A percentile compares a stretch with the other conserved stretches of the same genome.
These are phyloP conservation scores for Heterobasidion parviporum DNA, from an alignment of 1,284 basidiomycete genomes.

Conservation along the genomic window DNA sequence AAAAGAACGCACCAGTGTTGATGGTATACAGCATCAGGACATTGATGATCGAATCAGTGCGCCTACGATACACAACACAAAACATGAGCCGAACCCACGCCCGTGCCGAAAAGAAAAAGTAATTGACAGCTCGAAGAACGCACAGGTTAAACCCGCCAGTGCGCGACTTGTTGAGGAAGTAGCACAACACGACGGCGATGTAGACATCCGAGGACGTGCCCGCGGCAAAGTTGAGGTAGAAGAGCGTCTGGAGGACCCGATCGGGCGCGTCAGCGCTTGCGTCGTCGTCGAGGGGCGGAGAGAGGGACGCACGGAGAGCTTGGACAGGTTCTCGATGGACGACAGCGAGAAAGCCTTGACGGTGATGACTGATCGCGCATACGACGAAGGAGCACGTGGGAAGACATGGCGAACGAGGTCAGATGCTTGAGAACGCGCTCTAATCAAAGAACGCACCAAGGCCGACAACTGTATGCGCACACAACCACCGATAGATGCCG, in stretches of 20 bases:
- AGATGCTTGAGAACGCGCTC: neutral
- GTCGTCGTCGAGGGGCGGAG: neutral
- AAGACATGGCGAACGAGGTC: constrained; percentile 14
- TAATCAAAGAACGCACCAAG: constrained; percentile 11
- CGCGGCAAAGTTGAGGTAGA: constrained; percentile 19
- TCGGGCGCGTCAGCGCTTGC: neutral
- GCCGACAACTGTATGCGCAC: constrained; percentile 10
- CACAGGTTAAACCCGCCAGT: constrained; percentile 27
- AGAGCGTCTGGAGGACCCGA: constrained; percentile 11
- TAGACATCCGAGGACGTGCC: constrained; percentile 22
- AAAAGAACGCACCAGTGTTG: constrained; percentile 22
- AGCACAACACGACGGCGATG: constrained; percentile 25
- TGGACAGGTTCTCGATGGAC: neutral
- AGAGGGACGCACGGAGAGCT: neutral
- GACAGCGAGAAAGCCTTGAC: neutral
- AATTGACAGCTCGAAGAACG: neutral
- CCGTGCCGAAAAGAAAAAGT: constrained; percentile 5
- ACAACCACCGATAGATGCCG: neutral
- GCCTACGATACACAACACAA: neutral
- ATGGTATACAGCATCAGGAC: constrained; percentile 28
- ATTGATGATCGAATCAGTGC: constrained; percentile 28
- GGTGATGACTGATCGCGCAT: neutral
- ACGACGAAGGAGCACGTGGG: neutral
- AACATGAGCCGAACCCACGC: neutral
- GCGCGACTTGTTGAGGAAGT: constrained; percentile 21